phyloP scores from a whole-genome alignment of 768 basidiomycete species.

The Suillus sp. region DNA sequence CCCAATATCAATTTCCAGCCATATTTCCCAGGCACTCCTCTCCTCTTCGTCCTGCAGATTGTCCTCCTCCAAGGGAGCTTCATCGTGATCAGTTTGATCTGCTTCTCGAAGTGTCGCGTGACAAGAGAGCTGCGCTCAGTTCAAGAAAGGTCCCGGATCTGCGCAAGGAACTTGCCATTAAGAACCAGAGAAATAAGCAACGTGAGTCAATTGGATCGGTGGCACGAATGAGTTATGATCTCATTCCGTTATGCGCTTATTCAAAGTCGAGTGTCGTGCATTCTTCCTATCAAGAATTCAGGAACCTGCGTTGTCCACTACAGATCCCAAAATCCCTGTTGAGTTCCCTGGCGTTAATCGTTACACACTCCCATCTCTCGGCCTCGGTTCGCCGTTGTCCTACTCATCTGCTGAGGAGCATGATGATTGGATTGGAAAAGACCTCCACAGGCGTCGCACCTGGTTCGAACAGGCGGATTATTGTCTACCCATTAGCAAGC shows the following conservation, averaged over 20 bases:
- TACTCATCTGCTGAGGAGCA: constrained; percentile 40
- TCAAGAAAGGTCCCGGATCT: constrained; percentile 57
- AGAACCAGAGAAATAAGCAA: constrained; percentile 73
- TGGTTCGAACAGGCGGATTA: constrained; percentile 75
- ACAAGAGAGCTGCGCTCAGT: constrained; percentile 49
- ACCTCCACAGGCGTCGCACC: neutral
- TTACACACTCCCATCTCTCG: constrained; percentile 68
- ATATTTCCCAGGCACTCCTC: constrained; percentile 45
- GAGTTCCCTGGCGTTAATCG: constrained; percentile 72
- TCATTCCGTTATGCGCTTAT: constrained; percentile 10
- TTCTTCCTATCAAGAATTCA: constrained; percentile 74
- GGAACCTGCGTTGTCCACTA: constrained; percentile 64
- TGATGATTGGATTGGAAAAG: neutral
- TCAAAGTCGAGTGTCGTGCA: constrained; percentile 71
- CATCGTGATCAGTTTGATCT: constrained; percentile 64
- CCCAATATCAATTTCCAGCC: constrained; percentile 48
- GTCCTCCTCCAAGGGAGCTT: constrained; percentile 51
- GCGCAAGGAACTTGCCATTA: constrained; percentile 73
- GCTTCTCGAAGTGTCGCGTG: constrained; percentile 61
- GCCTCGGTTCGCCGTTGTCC: constrained; percentile 64
- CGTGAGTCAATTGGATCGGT: constrained; percentile 44
- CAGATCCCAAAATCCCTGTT: constrained; percentile 64
- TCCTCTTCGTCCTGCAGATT: constrained; percentile 49
- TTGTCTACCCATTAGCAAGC: constrained; percentile 39
- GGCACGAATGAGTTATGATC: constrained; percentile 6